Percentiles rank a stretch among this genome's conserved stretches.
Conservation (phyloP, 495 filamentous ascomycete genomes). For the Penicillium canescens region DNA sequence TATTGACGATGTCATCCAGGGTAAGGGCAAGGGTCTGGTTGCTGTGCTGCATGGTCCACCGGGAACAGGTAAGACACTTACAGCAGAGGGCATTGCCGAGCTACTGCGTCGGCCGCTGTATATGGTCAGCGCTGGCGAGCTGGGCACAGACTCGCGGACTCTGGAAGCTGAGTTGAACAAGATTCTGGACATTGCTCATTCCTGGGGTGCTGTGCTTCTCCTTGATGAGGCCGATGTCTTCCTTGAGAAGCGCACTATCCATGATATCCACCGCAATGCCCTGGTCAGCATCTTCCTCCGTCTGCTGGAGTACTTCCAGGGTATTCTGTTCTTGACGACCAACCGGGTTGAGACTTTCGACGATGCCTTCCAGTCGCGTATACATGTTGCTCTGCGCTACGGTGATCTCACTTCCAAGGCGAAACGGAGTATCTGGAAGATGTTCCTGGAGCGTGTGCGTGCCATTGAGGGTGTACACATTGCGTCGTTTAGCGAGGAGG, state of each 20-base stretch:
- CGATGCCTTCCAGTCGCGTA: constrained; percentile 65
- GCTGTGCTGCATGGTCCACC: constrained; percentile 80
- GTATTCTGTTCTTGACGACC: constrained; percentile 78
- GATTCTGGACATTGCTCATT: constrained; percentile 84
- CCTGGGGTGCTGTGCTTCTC: constrained; percentile 80
- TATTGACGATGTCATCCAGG: constrained; percentile 81
- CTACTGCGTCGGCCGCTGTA: constrained; percentile 81
- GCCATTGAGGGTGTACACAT: constrained; percentile 61
- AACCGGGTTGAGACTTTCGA: constrained; percentile 77
- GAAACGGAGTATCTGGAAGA: constrained; percentile 82
- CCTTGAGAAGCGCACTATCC: constrained; percentile 68
- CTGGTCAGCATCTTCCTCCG: constrained; percentile 76
- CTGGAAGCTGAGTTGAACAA: constrained; percentile 80
- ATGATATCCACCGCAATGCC: constrained; percentile 74
- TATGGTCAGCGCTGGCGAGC: constrained; percentile 78
- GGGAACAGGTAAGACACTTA: constrained; percentile 87
- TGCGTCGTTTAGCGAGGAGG: constrained; percentile 64
- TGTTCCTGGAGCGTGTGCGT: constrained; percentile 73
- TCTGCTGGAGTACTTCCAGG: constrained; percentile 75
- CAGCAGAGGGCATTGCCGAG: constrained; percentile 84
- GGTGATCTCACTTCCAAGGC: constrained; percentile 73
- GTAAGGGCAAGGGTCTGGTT: constrained; percentile 75
- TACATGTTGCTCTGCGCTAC: constrained; percentile 78
- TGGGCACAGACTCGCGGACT: constrained; percentile 76
- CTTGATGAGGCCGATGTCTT: constrained; percentile 82